phyloP scores from a whole-genome alignment of 1,284 basidiomycete species.

The Porodaedalea pini region DNA sequence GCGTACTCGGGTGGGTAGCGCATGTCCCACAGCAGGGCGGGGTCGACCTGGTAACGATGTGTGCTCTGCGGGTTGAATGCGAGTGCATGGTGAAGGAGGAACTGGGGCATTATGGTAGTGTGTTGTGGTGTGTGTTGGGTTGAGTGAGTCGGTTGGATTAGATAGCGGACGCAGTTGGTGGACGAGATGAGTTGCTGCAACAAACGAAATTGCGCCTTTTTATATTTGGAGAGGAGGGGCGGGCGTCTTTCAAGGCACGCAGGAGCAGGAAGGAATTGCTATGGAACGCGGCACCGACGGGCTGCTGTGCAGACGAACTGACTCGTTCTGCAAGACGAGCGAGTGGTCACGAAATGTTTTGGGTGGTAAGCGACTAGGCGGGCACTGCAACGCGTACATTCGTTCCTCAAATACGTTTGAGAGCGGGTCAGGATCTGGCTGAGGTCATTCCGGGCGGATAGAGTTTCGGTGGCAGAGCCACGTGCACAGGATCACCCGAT shows the following conservation, averaged over 20 bases:
- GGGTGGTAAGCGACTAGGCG: background rate
- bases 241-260: background rate
- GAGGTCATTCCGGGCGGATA: constrained; percentile 6
- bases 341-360: background rate
- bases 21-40: constrained; percentile 44
- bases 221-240: background rate
- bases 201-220: background rate
- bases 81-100: constrained; percentile 19
- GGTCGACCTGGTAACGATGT: constrained; percentile 16
- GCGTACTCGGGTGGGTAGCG: constrained; percentile 36
- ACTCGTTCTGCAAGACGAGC: background rate
- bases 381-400: background rate
- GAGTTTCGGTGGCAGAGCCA: background rate
- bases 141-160: background rate
- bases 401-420: background rate
- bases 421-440: background rate
- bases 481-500: constrained; percentile 1
- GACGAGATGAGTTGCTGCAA: background rate
- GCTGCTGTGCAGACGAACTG: background rate
- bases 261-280: background rate
- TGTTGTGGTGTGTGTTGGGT: background rate
- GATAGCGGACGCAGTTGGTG: background rate
- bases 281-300: background rate
- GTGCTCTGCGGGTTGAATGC: constrained; percentile 18
- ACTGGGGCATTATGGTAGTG: constrained; percentile 13